Evolutionary conservation across 768 basidiomycete genomes (phyloP), one percentile per base, ranked within the genome.

Genomic region (Mycena kentingensis): DNA sequence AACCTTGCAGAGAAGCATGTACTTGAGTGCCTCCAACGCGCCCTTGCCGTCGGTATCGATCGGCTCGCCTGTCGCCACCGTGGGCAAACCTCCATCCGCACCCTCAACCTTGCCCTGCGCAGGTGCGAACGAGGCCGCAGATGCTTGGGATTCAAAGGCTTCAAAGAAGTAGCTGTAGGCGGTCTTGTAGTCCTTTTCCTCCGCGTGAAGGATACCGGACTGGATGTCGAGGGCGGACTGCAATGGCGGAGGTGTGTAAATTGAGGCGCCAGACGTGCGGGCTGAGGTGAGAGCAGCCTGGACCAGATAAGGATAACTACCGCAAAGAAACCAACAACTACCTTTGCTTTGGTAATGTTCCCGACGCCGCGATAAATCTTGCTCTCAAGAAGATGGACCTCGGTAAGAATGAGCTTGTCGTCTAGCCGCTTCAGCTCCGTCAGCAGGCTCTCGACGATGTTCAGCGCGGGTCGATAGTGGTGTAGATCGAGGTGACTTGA

Each of bases 81-180:
- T 25, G n/a, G 58, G 58, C 10, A 55, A 49, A 6, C 54, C 58
- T 19, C 58, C 58, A 15, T 55, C 54, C 13, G 58, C 53, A 16
- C 46, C 57, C 1, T 46, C 57, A 3, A 21, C 43, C 10, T 46
- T 54, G 12, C 39, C 34, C 16, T 39, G 19, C 7, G 54, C 28
- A 5, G 58, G 47, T 19, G 58, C 47, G 19, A 60, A 60, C 19
- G 58, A 55, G 18, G 58, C 58, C n/a, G 58, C 58, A 25, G 54
- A 55, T 10, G 54, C 58, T 35, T 60, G 58, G 18, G 58, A 31
- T 71, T 99, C 97, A 58, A 98, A 98, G 3, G 93, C 87, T 71
- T 98, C 96, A 61, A 91, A 93, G 73, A 98, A 98, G 73, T 98
- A 99, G 0, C 91, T 93, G 70, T 97, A 97, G 19, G 86, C 96